These are phyloP conservation scores for Aureobasidium mangrovei DNA, from an alignment of 2,329 filamentous ascomycete genomes.

Conservation along the genomic window DNA sequence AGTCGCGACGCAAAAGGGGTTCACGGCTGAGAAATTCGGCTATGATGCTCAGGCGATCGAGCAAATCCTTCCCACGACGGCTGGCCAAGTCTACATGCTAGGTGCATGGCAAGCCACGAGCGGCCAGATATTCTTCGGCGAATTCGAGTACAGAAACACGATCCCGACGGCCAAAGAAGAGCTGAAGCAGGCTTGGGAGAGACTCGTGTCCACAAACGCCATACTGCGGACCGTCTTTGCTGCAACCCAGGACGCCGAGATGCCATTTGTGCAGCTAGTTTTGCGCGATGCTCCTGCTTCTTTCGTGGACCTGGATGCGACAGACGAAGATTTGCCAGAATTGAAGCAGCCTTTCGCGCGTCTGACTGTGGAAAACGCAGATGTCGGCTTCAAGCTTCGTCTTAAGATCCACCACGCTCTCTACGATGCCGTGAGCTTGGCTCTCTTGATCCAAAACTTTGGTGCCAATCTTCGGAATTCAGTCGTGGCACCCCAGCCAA, in stretches of 20 bases:
- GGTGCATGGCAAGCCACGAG: constrained; percentile 61
- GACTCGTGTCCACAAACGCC: constrained; percentile 46
- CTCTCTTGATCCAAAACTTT: constrained; percentile 50
- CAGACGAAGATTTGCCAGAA: not conserved
- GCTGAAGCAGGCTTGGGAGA: constrained; percentile 53
- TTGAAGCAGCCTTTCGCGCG: constrained; percentile 12
- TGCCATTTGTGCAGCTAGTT: constrained; percentile 58
- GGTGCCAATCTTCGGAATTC: constrained; percentile 33
- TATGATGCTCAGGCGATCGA: constrained; percentile 44
- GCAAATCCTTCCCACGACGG: constrained; percentile 56
- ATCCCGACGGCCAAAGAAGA: constrained; percentile 30
- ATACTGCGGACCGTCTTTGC: constrained; percentile 64
- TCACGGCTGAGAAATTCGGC: constrained; percentile 19
- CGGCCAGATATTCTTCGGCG: constrained; percentile 63
- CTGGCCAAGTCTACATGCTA: constrained; percentile 76
- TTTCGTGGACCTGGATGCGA: constrained; percentile 23
- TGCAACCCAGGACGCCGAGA: constrained; percentile 36
- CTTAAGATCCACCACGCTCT: constrained; percentile 71
- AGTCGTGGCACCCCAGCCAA: not conserved
- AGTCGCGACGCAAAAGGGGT: constrained; percentile 14
- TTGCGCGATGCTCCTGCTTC: constrained; percentile 33
- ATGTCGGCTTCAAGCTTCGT: constrained; percentile 22
- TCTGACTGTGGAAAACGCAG: constrained; percentile 19
- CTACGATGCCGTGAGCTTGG: constrained; percentile 77
- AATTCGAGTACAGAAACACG: constrained; percentile 54